Conservation (phyloP, 2,329 filamentous ascomycete genomes). For the Pestalotiopsis sp. region DNA sequence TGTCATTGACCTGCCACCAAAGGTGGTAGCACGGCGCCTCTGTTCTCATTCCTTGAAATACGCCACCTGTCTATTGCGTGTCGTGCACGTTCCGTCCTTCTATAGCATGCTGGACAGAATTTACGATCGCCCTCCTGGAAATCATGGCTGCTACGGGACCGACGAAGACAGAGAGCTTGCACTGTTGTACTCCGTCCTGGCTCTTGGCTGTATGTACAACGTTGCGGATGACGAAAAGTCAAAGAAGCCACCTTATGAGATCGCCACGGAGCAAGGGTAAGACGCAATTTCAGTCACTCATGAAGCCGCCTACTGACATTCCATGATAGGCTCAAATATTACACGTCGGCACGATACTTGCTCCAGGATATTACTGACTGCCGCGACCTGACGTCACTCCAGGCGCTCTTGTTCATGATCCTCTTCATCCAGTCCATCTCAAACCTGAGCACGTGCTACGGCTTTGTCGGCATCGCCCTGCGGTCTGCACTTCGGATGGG, state of each 20-base stretch:
- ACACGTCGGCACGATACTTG: slow-evolving; percentile 66
- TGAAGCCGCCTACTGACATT: not conserved
- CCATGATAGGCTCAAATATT: slow-evolving; percentile 69
- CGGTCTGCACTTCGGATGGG: slow-evolving; percentile 78
- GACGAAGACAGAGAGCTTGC: slow-evolving; percentile 62
- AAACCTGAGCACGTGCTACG: slow-evolving; percentile 78
- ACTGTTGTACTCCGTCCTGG: slow-evolving; percentile 61
- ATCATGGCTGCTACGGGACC: slow-evolving; percentile 50
- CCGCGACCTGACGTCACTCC: slow-evolving; percentile 73
- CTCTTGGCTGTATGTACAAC: slow-evolving; percentile 62
- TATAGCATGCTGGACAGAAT: slow-evolving; percentile 68
- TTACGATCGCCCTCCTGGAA: slow-evolving; percentile 57
- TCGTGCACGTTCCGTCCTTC: slow-evolving; percentile 73
- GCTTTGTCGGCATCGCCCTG: slow-evolving; percentile 77
- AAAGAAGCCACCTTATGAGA: slow-evolving; percentile 32
- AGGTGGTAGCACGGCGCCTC: slow-evolving; percentile 50
- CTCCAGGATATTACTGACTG: slow-evolving; percentile 70
- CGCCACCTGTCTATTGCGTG: slow-evolving; percentile 49
- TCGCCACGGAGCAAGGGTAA: slow-evolving; percentile 58
- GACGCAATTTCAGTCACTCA: not conserved
- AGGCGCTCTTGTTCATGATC: slow-evolving; percentile 79
- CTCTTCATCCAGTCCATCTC: slow-evolving; percentile 80
- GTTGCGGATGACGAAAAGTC: slow-evolving; percentile 27
- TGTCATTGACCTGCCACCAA: slow-evolving; percentile 70
- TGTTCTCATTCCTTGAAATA: slow-evolving; percentile 40